These are phyloP conservation scores for Diutina rugosa DNA, from an alignment of 1,139 yeast genomes.

Conservation along the genomic window DNA sequence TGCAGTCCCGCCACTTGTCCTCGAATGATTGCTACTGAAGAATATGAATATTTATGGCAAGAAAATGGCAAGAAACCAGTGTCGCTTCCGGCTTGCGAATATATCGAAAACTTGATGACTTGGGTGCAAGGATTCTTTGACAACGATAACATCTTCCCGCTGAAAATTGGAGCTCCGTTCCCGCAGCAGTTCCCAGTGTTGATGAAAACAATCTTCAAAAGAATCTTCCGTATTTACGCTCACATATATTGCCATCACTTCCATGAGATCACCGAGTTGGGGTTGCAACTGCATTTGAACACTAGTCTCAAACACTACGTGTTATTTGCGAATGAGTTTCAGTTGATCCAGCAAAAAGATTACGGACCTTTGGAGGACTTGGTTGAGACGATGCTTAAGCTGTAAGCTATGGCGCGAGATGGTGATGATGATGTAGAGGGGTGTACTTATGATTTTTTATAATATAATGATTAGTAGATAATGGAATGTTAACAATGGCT, in stretches of 20 bases:
- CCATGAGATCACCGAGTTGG: slow-evolving; percentile 85
- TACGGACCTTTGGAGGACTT: slow-evolving; percentile 87
- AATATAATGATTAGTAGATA: background rate
- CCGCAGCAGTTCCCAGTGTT: slow-evolving; percentile 57
- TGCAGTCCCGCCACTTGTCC: slow-evolving; percentile 92
- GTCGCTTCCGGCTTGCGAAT: slow-evolving; percentile 78
- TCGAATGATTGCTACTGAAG: slow-evolving; percentile 92
- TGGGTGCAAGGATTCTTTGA: slow-evolving; percentile 91
- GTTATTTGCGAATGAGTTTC: slow-evolving; percentile 74
- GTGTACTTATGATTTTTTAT: background rate
- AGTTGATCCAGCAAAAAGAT: slow-evolving; percentile 63
- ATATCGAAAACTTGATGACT: slow-evolving; percentile 82
- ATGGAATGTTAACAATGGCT: background rate
- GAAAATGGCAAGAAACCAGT: slow-evolving; percentile 41
- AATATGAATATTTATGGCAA: slow-evolving; percentile 95
- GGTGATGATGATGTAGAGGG: background rate
- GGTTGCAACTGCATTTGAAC: slow-evolving; percentile 83
- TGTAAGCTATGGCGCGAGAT: background rate
- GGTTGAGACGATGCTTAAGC: slow-evolving; percentile 53
- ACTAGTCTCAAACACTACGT: slow-evolving; percentile 93
- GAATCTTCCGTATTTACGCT: slow-evolving; percentile 92
- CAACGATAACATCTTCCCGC: slow-evolving; percentile 81
- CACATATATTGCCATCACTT: slow-evolving; percentile 97
- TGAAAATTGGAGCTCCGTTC: slow-evolving; percentile 80
- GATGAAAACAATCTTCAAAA: slow-evolving; percentile 75